Evolutionary conservation across 352 stramenopile genomes (phyloP), one percentile per base, ranked within the genome.

Genomic region (Phytophthora cactorum): DNA sequence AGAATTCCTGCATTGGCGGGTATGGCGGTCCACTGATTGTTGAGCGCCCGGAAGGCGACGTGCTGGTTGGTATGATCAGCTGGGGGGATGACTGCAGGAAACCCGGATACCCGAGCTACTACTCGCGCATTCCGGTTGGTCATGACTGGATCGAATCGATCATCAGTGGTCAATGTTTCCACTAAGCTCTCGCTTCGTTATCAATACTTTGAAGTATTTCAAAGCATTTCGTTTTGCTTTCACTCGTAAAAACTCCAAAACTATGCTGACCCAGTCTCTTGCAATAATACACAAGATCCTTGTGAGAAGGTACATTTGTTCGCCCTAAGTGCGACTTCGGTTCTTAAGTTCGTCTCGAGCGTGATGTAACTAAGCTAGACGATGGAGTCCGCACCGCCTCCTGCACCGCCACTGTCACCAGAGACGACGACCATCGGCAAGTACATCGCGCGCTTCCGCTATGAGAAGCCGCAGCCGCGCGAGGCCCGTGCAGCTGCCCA

Each of bases 371-470:
- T 22, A 22, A 22, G 17, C 0, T 22, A 10, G 38, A 50, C 28
- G 14, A 59, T 38, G 41, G 50, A 61, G 27, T 38, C 28, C 14
- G 50, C 54, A 5, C 43, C 47, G 14, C 52, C 55, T 8, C 61
- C 55, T 15, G 47, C 56, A 10, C 52, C 62, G 6, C 67, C 67
- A 36, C 50, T 34, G 12, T 59, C 62, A 25, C 60, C 47, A 4
- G 46, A 72, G 44, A 60, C 52, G 38, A 91, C 82, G n/a, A 91
- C 83, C 5, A 91, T 91, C 71, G 78, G 77, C 54, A 84, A 74
- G 50, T 91, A 91, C 74, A 91, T 91, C 11, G 79, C 79, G 27
- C 79, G 83, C 38, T 91, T 91, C 68, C 83, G 83, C 5, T 72
- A 77, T 25, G 83, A 86, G 52, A 66, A 74, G 46, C 83, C 83